Percentiles rank a stretch among this genome's conserved stretches.
Evolutionary conservation across 345 rosid genomes (phyloP).

Genomic region (Cardamine occulta): DNA sequence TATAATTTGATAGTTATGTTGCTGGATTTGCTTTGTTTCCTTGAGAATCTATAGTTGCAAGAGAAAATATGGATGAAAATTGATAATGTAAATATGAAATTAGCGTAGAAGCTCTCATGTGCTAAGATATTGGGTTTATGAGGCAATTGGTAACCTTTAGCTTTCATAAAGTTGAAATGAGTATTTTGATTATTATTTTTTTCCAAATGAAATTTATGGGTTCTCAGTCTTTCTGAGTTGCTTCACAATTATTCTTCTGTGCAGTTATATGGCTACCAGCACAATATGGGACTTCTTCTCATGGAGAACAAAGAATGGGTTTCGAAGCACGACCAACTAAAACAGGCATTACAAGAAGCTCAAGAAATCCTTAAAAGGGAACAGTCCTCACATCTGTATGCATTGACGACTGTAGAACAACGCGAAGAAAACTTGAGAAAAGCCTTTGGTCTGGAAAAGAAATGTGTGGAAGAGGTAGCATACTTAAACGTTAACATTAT

Average conservation of each 20-base stretch:
- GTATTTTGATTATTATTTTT: constrained; percentile 1
- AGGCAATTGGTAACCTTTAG: constrained; percentile 10
- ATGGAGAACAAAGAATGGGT: constrained; percentile 81
- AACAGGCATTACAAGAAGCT: constrained; percentile 65
- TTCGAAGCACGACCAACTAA: constrained; percentile 53
- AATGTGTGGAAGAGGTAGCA: constrained; percentile 69
- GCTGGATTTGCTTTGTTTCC: constrained; percentile 11
- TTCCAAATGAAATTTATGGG: not conserved
- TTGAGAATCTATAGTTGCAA: constrained; percentile 8
- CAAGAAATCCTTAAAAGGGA: constrained; percentile 78
- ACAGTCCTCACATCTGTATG: constrained; percentile 64
- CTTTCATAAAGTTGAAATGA: not conserved
- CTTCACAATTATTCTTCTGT: constrained; percentile 2
- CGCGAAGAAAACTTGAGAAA: constrained; percentile 70
- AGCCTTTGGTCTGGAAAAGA: constrained; percentile 64
- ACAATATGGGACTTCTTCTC: constrained; percentile 90
- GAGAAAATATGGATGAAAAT: not conserved
- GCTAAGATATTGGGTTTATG: not conserved
- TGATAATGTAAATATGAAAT: not conserved
- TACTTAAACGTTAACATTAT: constrained; percentile 1
- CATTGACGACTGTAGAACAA: constrained; percentile 68
- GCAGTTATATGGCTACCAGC: constrained; percentile 82
- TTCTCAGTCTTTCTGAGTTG: not conserved
- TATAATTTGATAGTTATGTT: constrained; percentile 1
- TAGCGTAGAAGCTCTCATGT: constrained; percentile 14